phyloP scores from a whole-genome alignment of 352 stramenopile genomes.

The Pythium dissimile region DNA sequence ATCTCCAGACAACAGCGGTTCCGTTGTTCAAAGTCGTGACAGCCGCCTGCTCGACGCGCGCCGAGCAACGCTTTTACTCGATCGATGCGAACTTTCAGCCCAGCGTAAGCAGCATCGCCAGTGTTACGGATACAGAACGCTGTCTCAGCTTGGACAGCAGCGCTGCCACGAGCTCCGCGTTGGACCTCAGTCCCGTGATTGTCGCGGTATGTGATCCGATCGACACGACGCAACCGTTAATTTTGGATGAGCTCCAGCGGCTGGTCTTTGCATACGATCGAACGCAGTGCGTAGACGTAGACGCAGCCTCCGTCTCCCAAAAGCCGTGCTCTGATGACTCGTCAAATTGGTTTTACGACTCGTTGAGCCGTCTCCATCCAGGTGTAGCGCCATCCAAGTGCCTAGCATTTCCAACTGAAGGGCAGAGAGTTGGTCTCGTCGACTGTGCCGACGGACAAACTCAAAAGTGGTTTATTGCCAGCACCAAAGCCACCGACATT shows the following conservation, averaged over 20 bases:
- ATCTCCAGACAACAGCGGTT: neutral
- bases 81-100: slow-evolving; percentile 9
- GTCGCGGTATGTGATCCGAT: neutral
- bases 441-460: neutral
- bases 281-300: slow-evolving; percentile 4
- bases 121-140: neutral
- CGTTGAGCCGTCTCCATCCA: slow-evolving; percentile 2
- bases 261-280: slow-evolving; percentile 3
- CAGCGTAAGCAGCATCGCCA: slow-evolving; percentile 2
- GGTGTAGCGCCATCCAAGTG: neutral
- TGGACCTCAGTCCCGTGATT: slow-evolving; percentile 4
- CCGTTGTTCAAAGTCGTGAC: neutral
- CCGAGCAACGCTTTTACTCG: slow-evolving; percentile 7
- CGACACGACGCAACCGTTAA: neutral
- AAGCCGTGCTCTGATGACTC: neutral
- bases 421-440: neutral
- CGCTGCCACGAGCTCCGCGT: slow-evolving; percentile 1
- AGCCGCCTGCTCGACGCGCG: neutral
- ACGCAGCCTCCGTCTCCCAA: neutral
- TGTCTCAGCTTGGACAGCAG: neutral
- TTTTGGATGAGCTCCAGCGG: slow-evolving; percentile 1
- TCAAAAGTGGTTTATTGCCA: slow-evolving; percentile 4
- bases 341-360: slow-evolving; percentile 1
- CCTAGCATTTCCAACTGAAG: neutral
- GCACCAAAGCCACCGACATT: slow-evolving; percentile 6